Conservation (phyloP, 306 rosid genomes). For the Rosa rugosa region DNA sequence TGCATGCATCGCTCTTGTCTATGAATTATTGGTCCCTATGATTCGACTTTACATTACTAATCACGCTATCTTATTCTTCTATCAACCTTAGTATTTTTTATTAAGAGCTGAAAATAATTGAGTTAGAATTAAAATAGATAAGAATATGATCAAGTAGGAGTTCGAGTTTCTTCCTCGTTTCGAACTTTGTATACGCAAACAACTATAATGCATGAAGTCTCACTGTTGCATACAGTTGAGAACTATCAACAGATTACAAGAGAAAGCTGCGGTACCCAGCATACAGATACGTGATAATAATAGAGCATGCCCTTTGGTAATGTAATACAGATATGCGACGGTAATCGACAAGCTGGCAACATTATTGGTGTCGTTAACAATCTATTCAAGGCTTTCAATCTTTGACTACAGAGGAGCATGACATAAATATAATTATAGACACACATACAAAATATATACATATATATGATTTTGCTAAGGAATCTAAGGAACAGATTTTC, state of each 20-base stretch:
- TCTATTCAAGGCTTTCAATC: background rate
- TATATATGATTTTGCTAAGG: no score
- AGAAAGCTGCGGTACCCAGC: background rate
- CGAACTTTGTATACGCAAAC: background rate
- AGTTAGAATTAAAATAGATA: background rate
- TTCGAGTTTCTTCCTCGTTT: background rate
- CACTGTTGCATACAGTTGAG: background rate
- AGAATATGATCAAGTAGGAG: background rate
- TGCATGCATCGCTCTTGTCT: background rate
- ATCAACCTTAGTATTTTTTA: background rate
- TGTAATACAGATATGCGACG: background rate
- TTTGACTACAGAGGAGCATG: background rate
- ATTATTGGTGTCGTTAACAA: slow-evolving; percentile 15
- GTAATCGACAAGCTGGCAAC: background rate
- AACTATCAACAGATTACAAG: background rate
- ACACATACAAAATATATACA: no score
- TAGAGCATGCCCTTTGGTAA: background rate
- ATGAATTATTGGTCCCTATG: slow-evolving; percentile 14
- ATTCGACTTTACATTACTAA: background rate
- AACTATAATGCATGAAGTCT: background rate
- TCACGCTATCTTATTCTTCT: background rate
- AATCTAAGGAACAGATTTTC: no score
- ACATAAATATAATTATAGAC: background rate
- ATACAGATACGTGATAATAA: background rate
- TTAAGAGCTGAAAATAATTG: background rate